phyloP scores from a whole-genome alignment of 306 rosid genomes.

The Cucurbita ficifolia region DNA sequence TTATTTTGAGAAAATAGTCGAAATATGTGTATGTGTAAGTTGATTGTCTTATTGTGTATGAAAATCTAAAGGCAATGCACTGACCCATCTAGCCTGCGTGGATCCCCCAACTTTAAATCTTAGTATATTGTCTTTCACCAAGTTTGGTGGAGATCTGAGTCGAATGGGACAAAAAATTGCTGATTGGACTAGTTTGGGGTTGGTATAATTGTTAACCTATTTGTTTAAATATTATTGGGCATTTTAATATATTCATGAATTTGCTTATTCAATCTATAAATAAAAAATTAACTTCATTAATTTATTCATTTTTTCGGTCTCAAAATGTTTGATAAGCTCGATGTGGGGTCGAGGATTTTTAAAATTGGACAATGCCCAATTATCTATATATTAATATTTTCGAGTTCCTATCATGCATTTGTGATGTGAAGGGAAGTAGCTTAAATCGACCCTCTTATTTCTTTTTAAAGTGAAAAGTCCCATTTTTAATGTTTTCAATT shows the following conservation, averaged over 20 bases:
- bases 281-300: too few species aligned
- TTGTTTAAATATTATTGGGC: neutral
- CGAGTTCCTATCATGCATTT: too few species aligned
- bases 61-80: neutral
- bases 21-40: too few species aligned
- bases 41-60: neutral
- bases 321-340: too few species aligned
- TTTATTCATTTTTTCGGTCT: too few species aligned
- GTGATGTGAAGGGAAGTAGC: too few species aligned
- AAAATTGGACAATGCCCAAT: too few species aligned
- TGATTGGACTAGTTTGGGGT: neutral
- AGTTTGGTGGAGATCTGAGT: neutral
- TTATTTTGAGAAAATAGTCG: neutral
- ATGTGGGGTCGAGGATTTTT: too few species aligned
- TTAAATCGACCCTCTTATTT: too few species aligned
- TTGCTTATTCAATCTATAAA: neutral
- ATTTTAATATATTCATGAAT: neutral
- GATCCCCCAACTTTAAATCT: neutral
- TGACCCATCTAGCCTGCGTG: neutral
- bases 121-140: neutral
- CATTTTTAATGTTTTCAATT: too few species aligned
- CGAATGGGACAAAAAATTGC: neutral
- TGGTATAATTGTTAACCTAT: neutral
- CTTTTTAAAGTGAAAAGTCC: too few species aligned
- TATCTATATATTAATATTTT: too few species aligned